Base-by-base conservation (phyloP, 2,329 filamentous ascomycete species). In the Trichoderma afroharzianum region DNA sequence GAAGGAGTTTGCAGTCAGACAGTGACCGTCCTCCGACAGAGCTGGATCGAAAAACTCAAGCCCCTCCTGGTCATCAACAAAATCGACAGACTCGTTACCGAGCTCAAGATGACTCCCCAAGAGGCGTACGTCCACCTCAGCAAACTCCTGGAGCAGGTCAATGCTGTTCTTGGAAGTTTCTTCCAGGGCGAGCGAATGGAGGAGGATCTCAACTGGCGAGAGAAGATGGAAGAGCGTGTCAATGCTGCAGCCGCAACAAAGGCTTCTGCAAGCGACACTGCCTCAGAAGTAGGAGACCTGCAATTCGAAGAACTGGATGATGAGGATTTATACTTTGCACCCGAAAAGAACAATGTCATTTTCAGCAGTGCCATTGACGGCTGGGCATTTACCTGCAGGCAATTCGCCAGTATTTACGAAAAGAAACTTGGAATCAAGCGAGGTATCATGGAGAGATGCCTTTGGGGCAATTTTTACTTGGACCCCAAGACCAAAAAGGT, bases 151-250 rank as follows among this genome's bases (percentile, higher is more conserved):
- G 96, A 98, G 80, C 96, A 98, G 80, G 94, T 99, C 63, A 99
- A 99, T 79, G 96, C 96, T 53, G 94, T 99, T 7, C 91, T 99
- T 75, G 96, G 96, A 75, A 97, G 94, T 79, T 99, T 99, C 81
- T 98, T 97, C 79, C 94, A 98, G 77, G 96, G 96, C 68, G 96
- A 99, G 82, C 90, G 96, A 64, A 99, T 99, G 96, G 96, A 98
- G 80, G 95, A 98, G 76, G 95, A 99, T 79, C 86, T 98, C 72
- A 93, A 96, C 80, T 99, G 96, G 96, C 88, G 96, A 75, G 95
- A 98, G 82, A 90, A 89, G 72, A 93, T 98, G 82, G 96, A 99
- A 77, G 93, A 97, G 80, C 90, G 92, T 73, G 89, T 95, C 61
- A 93, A 88, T 72, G 92, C 92, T 1, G 88, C 91, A 0, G 87